phyloP scores from a whole-genome alignment of 306 rosid species.

The Dalbergia cultrata region DNA sequence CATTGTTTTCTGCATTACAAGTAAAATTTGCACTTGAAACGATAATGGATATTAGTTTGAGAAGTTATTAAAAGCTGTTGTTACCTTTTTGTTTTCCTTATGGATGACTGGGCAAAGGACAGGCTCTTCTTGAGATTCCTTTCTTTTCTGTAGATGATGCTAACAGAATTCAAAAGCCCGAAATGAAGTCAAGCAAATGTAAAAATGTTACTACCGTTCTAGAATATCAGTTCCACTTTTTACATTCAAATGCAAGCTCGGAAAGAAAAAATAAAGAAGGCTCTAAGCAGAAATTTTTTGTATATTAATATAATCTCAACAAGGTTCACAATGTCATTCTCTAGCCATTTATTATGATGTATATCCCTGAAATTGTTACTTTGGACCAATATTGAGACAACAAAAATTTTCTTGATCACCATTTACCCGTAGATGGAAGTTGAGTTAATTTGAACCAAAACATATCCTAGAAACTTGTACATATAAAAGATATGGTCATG shows the following conservation, averaged over 20 bases:
- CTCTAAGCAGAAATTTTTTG: not conserved
- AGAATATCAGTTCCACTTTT: no score
- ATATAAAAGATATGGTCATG: slow-evolving; percentile 47
- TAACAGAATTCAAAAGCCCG: slow-evolving; percentile 70
- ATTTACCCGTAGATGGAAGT: slow-evolving; percentile 70
- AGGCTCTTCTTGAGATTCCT: slow-evolving; percentile 64
- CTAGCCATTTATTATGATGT: not conserved
- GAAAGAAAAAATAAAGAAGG: no score
- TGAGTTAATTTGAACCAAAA: slow-evolving; percentile 16
- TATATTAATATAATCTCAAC: slow-evolving; percentile 18
- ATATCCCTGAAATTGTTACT: slow-evolving; percentile 73
- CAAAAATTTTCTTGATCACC: slow-evolving; percentile 77
- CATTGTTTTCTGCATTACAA: slow-evolving; percentile 51
- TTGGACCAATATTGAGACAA: slow-evolving; percentile 64
- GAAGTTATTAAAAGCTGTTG: slow-evolving; percentile 7
- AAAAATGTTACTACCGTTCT: not conserved
- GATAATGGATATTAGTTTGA: not conserved
- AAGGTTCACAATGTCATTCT: slow-evolving; percentile 10
- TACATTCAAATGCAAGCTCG: no score
- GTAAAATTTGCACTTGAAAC: slow-evolving; percentile 71
- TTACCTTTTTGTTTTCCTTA: slow-evolving; percentile 94
- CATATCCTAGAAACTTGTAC: not conserved
- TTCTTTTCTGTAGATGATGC: slow-evolving; percentile 69
- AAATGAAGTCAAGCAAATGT: slow-evolving; percentile 26
- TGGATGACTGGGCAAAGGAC: slow-evolving; percentile 43